Evolutionary conservation across 1,284 basidiomycete species (phyloP).

Genomic region (Moniliella sp.): DNA sequence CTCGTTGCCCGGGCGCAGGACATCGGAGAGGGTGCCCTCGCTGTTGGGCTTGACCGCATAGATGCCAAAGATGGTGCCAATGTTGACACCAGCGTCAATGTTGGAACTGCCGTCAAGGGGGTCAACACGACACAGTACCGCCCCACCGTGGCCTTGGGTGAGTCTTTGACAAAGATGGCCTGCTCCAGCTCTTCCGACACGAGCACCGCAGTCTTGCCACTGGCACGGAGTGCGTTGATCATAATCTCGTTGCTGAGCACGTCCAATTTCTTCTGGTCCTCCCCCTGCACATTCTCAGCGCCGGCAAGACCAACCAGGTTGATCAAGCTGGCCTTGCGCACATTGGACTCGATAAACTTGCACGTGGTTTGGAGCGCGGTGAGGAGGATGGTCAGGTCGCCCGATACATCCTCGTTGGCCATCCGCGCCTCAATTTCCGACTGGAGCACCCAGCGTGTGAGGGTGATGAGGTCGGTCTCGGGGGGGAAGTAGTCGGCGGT

Average conservation of each 20-base stretch:
- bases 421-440: conserved; percentile 13
- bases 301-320: conserved; percentile 75
- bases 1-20: conserved; percentile 74
- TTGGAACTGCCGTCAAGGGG: conserved; percentile 93
- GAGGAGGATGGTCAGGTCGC: conserved; percentile 79
- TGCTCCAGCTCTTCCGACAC: conserved; percentile 90
- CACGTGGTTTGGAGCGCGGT: conserved; percentile 68
- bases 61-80: conserved; percentile 96
- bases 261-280: conserved; percentile 98
- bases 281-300: conserved; percentile 85
- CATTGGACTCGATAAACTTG: conserved; percentile 89
- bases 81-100: conserved; percentile 99
- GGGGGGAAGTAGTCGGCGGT: conserved; percentile 14
- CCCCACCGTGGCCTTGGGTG: conserved; percentile 10
- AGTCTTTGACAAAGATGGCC: conserved; percentile 58
- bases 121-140: conserved; percentile 79
- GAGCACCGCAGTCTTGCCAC: conserved; percentile 82
- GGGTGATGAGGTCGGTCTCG: conserved; percentile 27
- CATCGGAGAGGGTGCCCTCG: conserved; percentile 57
- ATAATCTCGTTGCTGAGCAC: conserved; percentile 97
- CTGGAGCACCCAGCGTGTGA: conserved; percentile 28
- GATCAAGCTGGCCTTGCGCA: conserved; percentile 56
- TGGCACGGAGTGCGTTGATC: conserved; percentile 71
- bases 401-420: no score
- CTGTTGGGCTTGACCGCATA: conserved; percentile 61